Evolutionary conservation across 108 stramenopile genomes (phyloP).

Genomic region (Skeletonema costatum): DNA sequence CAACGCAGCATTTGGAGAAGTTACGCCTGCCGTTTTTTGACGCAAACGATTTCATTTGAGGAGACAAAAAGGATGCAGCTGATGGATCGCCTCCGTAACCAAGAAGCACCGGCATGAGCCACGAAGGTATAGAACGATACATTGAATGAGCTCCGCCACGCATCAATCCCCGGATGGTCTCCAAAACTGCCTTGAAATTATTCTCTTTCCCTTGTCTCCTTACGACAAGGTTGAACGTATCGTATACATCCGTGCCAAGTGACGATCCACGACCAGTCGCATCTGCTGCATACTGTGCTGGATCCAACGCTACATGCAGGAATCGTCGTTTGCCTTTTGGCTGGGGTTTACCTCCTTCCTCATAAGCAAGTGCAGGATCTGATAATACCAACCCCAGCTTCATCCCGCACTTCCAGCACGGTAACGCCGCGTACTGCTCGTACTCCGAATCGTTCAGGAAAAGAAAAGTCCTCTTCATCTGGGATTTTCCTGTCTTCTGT

Average conservation of each 20-base stretch:
- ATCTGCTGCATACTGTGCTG: conserved; percentile 85
- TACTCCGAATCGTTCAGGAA: conserved; percentile 77
- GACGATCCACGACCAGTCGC: conserved; percentile 47
- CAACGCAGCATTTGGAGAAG: conserved; percentile 65
- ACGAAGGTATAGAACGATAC: conserved; percentile 84
- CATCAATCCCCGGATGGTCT: conserved; percentile 89
- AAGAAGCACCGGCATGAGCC: conserved; percentile 90
- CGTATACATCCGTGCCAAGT: conserved; percentile 65
- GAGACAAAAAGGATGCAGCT: conserved; percentile 72
- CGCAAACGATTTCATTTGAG: conserved; percentile 67
- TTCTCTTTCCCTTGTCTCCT: conserved; percentile 91
- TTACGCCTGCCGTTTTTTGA: conserved; percentile 78
- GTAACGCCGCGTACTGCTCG: conserved; percentile 80
- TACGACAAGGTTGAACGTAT: conserved; percentile 89
- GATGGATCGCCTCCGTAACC: conserved; percentile 88
- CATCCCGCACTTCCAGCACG: conserved; percentile 86
- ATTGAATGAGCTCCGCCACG: conserved; percentile 76
- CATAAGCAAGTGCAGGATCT: conserved; percentile 64
- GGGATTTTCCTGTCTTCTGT: conserved; percentile 64
- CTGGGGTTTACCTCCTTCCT: conserved; percentile 19
- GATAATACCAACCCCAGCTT: conserved; percentile 81
- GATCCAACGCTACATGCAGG: conserved; percentile 83
- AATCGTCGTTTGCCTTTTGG: conserved; percentile 62
- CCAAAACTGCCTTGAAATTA: conserved; percentile 94
- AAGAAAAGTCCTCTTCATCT: conserved; percentile 85